Evolutionary conservation across 176 grass and related monocot genomes (phyloP).

Genomic region (Leersia perrieri): DNA sequence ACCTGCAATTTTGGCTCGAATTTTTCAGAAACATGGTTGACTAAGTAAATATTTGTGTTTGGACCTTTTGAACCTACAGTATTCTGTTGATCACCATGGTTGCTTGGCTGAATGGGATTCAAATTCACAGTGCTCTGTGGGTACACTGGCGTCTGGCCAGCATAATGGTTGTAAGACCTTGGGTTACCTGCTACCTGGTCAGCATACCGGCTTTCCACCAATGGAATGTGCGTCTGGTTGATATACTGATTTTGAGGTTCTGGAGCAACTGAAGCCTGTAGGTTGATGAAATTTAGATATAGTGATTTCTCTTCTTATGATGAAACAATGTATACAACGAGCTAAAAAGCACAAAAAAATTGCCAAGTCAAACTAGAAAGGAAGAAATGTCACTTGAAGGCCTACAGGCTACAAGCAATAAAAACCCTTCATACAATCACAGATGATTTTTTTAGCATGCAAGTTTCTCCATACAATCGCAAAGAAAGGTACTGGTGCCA

Average conservation of each 20-base stretch:
- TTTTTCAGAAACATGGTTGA: conserved; percentile 52
- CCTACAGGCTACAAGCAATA: background rate
- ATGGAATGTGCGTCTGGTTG: conserved; percentile 16
- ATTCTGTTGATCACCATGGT: conserved; percentile 56
- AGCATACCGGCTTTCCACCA: conserved; percentile 45
- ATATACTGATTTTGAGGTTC: conserved; percentile 44
- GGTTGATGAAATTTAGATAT: conserved; percentile 25
- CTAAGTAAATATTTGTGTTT: conserved; percentile 47
- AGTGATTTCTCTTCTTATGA: conserved; percentile 26
- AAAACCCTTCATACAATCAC: background rate
- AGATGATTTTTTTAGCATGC: background rate
- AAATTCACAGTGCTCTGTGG: conserved; percentile 40
- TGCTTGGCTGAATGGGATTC: conserved; percentile 39
- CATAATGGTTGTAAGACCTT: conserved; percentile 39
- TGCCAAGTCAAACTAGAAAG: background rate
- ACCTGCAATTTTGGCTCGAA: conserved; percentile 51
- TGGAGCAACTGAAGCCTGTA: conserved; percentile 33
- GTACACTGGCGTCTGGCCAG: conserved; percentile 41
- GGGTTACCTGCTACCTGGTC: conserved; percentile 24
- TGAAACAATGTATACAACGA: conserved; percentile 26
- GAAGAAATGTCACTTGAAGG: background rate
- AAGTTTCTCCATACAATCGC: background rate
- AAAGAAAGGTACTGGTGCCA: background rate
- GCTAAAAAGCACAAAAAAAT: background rate
- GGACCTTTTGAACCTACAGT: conserved; percentile 61